These are phyloP conservation scores for Teratosphaeria gauchensis DNA, from an alignment of 2,329 filamentous ascomycete genomes.

Conservation along the genomic window DNA sequence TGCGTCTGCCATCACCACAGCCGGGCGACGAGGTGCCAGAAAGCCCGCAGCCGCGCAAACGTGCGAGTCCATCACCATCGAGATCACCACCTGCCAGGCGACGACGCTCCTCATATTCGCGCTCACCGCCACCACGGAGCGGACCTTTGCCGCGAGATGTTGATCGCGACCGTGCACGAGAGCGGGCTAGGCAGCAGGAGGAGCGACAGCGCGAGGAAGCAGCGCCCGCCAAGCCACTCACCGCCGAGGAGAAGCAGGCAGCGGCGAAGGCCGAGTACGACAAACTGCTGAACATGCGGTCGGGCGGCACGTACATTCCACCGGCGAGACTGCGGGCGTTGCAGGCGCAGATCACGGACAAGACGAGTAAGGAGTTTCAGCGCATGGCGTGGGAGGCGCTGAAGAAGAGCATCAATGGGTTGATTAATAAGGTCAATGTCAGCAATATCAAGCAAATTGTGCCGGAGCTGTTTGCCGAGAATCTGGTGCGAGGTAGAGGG, in stretches of 20 bases:
- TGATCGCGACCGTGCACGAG: constrained; percentile 41
- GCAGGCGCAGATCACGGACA: constrained; percentile 95
- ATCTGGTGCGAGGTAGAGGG: constrained; percentile 80
- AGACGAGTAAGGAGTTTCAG: constrained; percentile 92
- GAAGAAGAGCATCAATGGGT: constrained; percentile 96
- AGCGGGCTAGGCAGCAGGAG: constrained; percentile 44
- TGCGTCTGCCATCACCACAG: constrained; percentile 19
- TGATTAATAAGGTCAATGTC: constrained; percentile 99
- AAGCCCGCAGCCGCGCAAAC: constrained; percentile 20
- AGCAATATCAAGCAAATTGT: constrained; percentile 97
- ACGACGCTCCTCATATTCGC: constrained; percentile 22
- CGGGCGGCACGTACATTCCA: constrained; percentile 92
- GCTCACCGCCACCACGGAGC: constrained; percentile 21
- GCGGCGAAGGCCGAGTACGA: constrained; percentile 88
- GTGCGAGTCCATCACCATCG: constrained; percentile 25
- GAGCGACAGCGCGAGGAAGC: constrained; percentile 32
- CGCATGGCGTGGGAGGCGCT: constrained; percentile 98
- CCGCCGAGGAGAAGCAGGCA: constrained; percentile 76
- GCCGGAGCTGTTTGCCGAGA: constrained; percentile 90
- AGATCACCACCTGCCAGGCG: constrained; percentile 25
- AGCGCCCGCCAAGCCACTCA: constrained; percentile 43
- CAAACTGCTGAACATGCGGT: constrained; percentile 83
- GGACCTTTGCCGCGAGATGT: constrained; percentile 38
- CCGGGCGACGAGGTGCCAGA: constrained; percentile 8
- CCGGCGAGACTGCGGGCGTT: constrained; percentile 82